These are phyloP conservation scores for Hygrophorus russula DNA, from an alignment of 768 basidiomycete species.

Conservation along the genomic window DNA sequence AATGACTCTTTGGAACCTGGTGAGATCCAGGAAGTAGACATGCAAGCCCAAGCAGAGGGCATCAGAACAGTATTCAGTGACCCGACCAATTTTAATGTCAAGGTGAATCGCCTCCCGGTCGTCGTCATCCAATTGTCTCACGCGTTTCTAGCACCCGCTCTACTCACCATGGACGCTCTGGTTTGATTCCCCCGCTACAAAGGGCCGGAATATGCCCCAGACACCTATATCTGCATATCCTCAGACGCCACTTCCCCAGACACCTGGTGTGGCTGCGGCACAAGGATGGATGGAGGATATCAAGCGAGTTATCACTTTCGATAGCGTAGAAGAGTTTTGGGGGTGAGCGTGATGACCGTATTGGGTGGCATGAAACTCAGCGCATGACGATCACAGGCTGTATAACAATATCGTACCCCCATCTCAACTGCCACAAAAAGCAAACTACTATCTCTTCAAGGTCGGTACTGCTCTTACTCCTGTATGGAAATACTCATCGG, in stretches of 20 bases:
- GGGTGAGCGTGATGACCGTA: slow-evolving; percentile 43
- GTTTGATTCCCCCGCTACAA: slow-evolving; percentile 93
- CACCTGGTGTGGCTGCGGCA: slow-evolving; percentile 62
- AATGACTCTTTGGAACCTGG: slow-evolving; percentile 54
- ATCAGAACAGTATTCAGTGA: slow-evolving; percentile 92
- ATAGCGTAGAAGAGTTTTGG: slow-evolving; percentile 99
- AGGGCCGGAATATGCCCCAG: slow-evolving; percentile 81
- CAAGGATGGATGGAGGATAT: slow-evolving; percentile 99
- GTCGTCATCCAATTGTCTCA: background rate
- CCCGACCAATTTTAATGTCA: slow-evolving; percentile 91
- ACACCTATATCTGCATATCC: slow-evolving; percentile 72
- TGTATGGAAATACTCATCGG: background rate
- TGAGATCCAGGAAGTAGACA: slow-evolving; percentile 80
- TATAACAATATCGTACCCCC: slow-evolving; percentile 98
- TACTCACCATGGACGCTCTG: slow-evolving; percentile 95
- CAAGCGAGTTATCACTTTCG: slow-evolving; percentile 90
- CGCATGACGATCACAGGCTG: slow-evolving; percentile 19
- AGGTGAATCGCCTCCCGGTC: slow-evolving; percentile 36
- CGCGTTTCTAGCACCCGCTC: slow-evolving; percentile 64
- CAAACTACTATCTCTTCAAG: slow-evolving; percentile 99
- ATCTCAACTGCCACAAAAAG: slow-evolving; percentile 84
- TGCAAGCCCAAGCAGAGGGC: slow-evolving; percentile 71
- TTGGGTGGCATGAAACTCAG: background rate
- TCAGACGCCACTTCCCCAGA: slow-evolving; percentile 62
- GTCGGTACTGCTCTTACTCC: slow-evolving; percentile 26